Evolutionary conservation across 2,329 filamentous ascomycete species (phyloP).

Genomic region (Fusarium dlaminii): DNA sequence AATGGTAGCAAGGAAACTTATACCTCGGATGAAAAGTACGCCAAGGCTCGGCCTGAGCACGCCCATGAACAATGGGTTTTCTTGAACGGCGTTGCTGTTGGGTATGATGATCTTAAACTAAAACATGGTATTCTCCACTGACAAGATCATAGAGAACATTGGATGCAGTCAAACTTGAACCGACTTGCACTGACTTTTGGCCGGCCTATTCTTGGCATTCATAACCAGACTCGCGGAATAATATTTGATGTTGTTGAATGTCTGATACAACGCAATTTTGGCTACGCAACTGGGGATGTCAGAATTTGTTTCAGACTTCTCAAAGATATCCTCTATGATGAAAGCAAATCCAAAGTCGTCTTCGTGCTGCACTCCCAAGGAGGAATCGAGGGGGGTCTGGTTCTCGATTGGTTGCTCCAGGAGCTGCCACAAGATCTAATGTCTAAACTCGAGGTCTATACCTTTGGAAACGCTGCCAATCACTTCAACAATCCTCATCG

Average conservation of each 20-base stretch:
- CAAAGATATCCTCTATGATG: slow-evolving; percentile 70
- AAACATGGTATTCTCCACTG: neutral
- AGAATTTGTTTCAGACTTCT: slow-evolving; percentile 69
- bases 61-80: slow-evolving; percentile 81
- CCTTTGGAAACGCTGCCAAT: slow-evolving; percentile 81
- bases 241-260: slow-evolving; percentile 82
- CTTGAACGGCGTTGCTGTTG: slow-evolving; percentile 75
- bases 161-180: slow-evolving; percentile 77
- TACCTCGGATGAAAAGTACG: slow-evolving; percentile 62
- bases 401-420: slow-evolving; percentile 80
- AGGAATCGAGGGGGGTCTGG: slow-evolving; percentile 76
- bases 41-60: slow-evolving; percentile 59
- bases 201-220: slow-evolving; percentile 75
- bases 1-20: slow-evolving; percentile 63
- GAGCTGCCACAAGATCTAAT: slow-evolving; percentile 74
- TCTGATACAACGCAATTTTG: slow-evolving; percentile 78
- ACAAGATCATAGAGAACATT: slow-evolving; percentile 60
- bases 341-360: slow-evolving; percentile 72
- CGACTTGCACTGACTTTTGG: slow-evolving; percentile 77
- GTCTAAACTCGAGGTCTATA: slow-evolving; percentile 77
- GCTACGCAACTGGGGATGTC: slow-evolving; percentile 75
- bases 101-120: slow-evolving; percentile 54
- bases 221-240: slow-evolving; percentile 79
- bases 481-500: slow-evolving; percentile 82
- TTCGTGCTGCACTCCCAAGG: slow-evolving; percentile 83